A percentile compares a stretch with the other conserved stretches of the same genome.
Conservation (phyloP, 2,329 filamentous ascomycete genomes). For the Cercospora sp. region DNA sequence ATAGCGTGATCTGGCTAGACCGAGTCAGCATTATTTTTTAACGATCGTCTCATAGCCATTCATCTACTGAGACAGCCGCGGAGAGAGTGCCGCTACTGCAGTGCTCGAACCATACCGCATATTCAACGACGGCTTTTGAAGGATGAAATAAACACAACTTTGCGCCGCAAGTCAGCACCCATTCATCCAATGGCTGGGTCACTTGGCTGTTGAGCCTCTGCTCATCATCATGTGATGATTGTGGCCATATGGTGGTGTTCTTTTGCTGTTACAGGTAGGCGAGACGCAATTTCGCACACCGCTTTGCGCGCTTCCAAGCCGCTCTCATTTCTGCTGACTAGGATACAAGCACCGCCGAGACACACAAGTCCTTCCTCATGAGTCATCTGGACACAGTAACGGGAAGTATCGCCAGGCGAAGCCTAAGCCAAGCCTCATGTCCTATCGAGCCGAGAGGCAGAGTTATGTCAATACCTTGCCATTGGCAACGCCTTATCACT, state of each 20-base stretch:
- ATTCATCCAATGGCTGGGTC: not conserved
- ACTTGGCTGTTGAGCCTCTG: not conserved
- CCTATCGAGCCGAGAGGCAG: not conserved
- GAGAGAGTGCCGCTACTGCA: not conserved
- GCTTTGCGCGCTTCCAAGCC: not conserved
- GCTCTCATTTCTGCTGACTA: not conserved
- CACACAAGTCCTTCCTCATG: not conserved
- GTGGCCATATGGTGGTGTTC: not conserved
- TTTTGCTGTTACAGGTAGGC: not conserved
- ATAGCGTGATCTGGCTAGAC: not conserved
- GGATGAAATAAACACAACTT: not conserved
- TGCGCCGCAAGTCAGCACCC: not conserved
- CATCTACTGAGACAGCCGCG: not conserved
- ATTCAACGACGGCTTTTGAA: not conserved
- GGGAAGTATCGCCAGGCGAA: not conserved
- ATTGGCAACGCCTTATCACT: not conserved
- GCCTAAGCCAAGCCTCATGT: not conserved
- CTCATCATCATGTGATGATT: not conserved
- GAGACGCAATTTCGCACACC: not conserved
- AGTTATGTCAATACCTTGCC: not conserved
- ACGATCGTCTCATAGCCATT: not conserved
- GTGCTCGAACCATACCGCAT: not conserved
- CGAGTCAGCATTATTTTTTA: not conserved
- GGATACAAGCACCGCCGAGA: not conserved
- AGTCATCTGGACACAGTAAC: not conserved